Evolutionary conservation across 1,284 basidiomycete genomes (phyloP), one percentile per base, ranked within the genome.

Genomic region (Rhodotorula sp.): DNA sequence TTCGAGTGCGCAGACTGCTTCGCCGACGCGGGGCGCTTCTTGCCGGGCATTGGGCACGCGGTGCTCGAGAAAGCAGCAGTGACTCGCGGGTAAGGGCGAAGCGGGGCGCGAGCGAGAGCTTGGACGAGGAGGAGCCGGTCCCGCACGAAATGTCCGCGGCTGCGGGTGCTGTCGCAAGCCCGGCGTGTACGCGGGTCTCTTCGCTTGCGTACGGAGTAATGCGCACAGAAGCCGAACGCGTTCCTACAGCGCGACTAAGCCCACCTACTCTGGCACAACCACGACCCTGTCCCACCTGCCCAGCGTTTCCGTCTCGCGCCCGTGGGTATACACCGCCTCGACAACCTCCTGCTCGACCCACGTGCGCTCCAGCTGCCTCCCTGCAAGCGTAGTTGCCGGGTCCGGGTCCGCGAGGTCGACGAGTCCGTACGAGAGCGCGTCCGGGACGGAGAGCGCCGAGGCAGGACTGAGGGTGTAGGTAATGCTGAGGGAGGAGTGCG

Each of bases 401-500:
- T n/a, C 44, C 22, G 69, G 54, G 46, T 64, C 64, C 25, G 39
- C 44, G 7, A 54, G 32, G 13, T 44, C 41, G 25, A 60, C 37
- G 50, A 60, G 54, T n/a, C n/a, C 37, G 64, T 48, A 50, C 27
- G 36, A 34, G 67, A 64, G 57, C 6, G 62, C 62, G n/a, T 64
- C 64, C 44, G 36, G 29, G 50, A 68, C 50, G 12, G 67, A 8
- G n/a, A 76, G n/a, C 1, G 81, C 84, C 1, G 87, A 88, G 21
- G 59, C 46, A 3, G 72, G 75, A 15, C 67, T 71, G 27, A 77
- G 67, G 13, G 73, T 71, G 81, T 96, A 95, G 50, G 89, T 85
- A 67, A 97, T 88, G 36, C 91, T 91, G 25, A 97, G 83, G 1
- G 94, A 92, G 1, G 92, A 94, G 12, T 95, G 83, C 0, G 87